Percentiles rank a stretch among this genome's conserved stretches.
phyloP scores from a whole-genome alignment of 1,284 basidiomycete genomes.

The Cutaneotrichosporon spelunceum region DNA sequence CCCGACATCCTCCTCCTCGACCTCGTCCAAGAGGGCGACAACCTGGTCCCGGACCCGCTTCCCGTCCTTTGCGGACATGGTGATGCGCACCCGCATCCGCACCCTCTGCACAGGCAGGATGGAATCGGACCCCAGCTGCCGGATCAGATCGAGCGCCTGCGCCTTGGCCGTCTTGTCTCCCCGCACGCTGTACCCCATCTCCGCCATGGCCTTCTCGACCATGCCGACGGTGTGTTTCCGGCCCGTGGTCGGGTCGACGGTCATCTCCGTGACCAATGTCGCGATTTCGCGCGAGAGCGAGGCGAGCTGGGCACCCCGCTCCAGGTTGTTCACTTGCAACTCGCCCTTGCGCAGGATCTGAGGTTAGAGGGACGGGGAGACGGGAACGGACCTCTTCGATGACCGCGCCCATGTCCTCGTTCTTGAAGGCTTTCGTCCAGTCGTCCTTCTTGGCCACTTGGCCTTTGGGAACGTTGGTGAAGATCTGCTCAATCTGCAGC shows the following conservation, averaged over 20 bases:
- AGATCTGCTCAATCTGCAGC: conserved; percentile 93
- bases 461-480: conserved; percentile 94
- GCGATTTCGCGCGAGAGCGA: conserved; percentile 88
- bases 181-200: conserved; percentile 88
- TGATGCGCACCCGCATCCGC: conserved; percentile 84
- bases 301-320: conserved; percentile 82
- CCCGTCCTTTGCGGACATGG: conserved; percentile 70
- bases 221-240: conserved; percentile 89
- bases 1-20: conserved; percentile 79
- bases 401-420: conserved; percentile 66
- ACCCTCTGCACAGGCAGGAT: conserved; percentile 88
- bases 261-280: conserved; percentile 89
- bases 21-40: conserved; percentile 67
- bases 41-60: conserved; percentile 71
- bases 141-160: conserved; percentile 91
- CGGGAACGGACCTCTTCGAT: conserved; percentile 74
- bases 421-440: conserved; percentile 86
- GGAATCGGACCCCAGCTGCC: conserved; percentile 63
- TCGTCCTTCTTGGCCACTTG: conserved; percentile 86
- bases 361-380: not conserved
- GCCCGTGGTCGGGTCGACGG: conserved; percentile 85
- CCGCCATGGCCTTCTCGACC: conserved; percentile 96
- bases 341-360: conserved; percentile 97
- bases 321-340: conserved; percentile 94
- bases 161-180: conserved; percentile 86